A percentile compares a stretch with the other conserved stretches of the same genome.
Evolutionary conservation across 345 rosid genomes (phyloP).

Genomic region (Boechera divaricarpa): DNA sequence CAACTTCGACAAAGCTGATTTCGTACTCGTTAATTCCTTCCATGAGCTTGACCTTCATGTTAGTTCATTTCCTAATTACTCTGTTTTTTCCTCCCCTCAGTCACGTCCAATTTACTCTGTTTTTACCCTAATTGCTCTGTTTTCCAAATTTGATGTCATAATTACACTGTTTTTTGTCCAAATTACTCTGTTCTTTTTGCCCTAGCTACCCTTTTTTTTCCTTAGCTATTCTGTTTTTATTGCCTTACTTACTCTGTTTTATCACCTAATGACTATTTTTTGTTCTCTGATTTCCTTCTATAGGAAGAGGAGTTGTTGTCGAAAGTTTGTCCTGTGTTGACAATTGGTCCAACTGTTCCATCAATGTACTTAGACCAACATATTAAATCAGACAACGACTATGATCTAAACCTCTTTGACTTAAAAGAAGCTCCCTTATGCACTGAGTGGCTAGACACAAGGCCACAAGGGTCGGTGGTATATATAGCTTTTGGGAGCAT

Average conservation of each 20-base stretch:
- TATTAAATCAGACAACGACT: conserved; percentile 50
- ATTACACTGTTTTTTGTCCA: not conserved
- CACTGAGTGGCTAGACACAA: conserved; percentile 54
- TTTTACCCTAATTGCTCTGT: not conserved
- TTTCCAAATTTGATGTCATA: not conserved
- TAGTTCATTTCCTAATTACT: conserved; percentile 14
- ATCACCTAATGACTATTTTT: not conserved
- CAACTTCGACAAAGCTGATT: conserved; percentile 54
- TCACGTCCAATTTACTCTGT: not conserved
- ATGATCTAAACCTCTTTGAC: conserved; percentile 56
- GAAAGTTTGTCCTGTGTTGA: conserved; percentile 46
- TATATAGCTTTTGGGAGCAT: conserved; percentile 79
- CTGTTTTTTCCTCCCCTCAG: conserved; percentile 22
- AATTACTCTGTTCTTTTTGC: not conserved
- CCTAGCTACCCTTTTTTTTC: not conserved
- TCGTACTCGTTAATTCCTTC: conserved; percentile 53
- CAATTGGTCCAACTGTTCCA: conserved; percentile 76
- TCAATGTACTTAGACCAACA: conserved; percentile 65
- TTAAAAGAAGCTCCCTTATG: conserved; percentile 41
- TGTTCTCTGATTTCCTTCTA: not conserved
- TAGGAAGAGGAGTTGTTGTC: conserved; percentile 56
- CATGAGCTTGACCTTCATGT: conserved; percentile 60
- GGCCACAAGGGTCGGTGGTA: conserved; percentile 58
- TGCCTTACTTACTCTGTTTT: not conserved
- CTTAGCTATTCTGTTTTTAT: not conserved